Percentiles rank a stretch among this genome's conserved stretches.
Conservation (phyloP, 2,329 filamentous ascomycete species). For the Cladosporium sp. region DNA sequence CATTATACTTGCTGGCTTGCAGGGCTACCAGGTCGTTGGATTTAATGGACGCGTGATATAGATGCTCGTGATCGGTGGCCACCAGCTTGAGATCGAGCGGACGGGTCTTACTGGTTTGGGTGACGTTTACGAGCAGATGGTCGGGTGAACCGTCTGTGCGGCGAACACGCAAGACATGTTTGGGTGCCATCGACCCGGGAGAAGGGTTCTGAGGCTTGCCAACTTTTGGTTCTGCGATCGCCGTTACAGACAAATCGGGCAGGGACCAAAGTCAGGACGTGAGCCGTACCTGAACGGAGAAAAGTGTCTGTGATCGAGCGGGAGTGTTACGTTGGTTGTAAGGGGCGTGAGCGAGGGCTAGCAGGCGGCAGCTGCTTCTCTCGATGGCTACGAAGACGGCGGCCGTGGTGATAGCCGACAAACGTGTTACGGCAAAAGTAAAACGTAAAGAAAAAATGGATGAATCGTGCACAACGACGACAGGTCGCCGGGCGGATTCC, state of each 20-base stretch:
- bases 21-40: constrained; percentile 57
- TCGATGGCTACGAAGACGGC: neutral
- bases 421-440: neutral
- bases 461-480: constrained; percentile 4
- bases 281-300: neutral
- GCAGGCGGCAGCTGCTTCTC: neutral
- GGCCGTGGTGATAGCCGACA: neutral
- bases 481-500: neutral
- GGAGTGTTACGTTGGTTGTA: neutral
- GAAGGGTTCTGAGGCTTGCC: constrained; percentile 1
- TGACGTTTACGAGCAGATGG: constrained; percentile 62
- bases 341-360: neutral
- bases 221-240: constrained; percentile 18
- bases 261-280: neutral
- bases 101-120: constrained; percentile 48
- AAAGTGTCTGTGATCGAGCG: neutral
- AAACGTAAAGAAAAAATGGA: neutral
- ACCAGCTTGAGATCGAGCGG: constrained; percentile 66
- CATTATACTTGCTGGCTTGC: constrained; percentile 56
- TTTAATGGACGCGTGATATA: constrained; percentile 62
- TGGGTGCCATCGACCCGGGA: constrained; percentile 23
- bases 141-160: constrained; percentile 44
- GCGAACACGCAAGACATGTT: constrained; percentile 58
- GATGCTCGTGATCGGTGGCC: constrained; percentile 65
- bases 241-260: constrained; percentile 11